Conservation (phyloP, 352 stramenopile genomes). For the Salisapilia sapeloensis region DNA sequence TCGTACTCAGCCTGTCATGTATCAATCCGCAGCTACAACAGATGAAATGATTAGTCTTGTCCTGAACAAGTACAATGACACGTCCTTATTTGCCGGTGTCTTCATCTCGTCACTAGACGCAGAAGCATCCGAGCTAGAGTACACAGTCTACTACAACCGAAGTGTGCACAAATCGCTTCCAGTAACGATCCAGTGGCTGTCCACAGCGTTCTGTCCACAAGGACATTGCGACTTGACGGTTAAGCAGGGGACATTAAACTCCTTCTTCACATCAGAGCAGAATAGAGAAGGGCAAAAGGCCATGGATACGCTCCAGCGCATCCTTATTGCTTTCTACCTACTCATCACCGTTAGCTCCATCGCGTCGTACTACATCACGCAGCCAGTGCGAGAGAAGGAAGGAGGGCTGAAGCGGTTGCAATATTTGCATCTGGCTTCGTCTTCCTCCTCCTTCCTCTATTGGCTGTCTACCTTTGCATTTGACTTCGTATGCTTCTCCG, state of each 20-base stretch:
- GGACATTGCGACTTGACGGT: slow-evolving; percentile 24
- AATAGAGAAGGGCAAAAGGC: slow-evolving; percentile 8
- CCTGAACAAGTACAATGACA: slow-evolving; percentile 11
- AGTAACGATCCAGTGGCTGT: slow-evolving; percentile 36
- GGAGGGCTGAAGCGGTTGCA: slow-evolving; percentile 53
- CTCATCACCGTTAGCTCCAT: slow-evolving; percentile 46
- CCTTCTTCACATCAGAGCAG: slow-evolving; percentile 5
- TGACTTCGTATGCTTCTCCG: slow-evolving; percentile 26
- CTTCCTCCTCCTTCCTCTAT: slow-evolving; percentile 30
- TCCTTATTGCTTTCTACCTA: slow-evolving; percentile 82
- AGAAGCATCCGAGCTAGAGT: slow-evolving; percentile 8
- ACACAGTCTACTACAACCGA: slow-evolving; percentile 52
- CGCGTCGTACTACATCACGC: slow-evolving; percentile 39
- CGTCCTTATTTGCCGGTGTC: slow-evolving; percentile 34
- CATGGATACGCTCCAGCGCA: slow-evolving; percentile 47
- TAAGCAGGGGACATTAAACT: slow-evolving; percentile 32
- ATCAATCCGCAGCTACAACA: slow-evolving; percentile 5
- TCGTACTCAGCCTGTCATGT: slow-evolving; percentile 5
- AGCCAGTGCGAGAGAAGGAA: slow-evolving; percentile 52
- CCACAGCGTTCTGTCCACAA: slow-evolving; percentile 17
- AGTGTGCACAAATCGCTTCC: slow-evolving; percentile 38
- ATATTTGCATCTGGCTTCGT: slow-evolving; percentile 41
- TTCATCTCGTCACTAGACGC: slow-evolving; percentile 24
- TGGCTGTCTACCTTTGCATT: slow-evolving; percentile 55
- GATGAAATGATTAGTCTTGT: slow-evolving; percentile 21